These are phyloP conservation scores for Geotrichum bryndzae DNA, from an alignment of 1,139 yeast genomes.

Conservation along the genomic window DNA sequence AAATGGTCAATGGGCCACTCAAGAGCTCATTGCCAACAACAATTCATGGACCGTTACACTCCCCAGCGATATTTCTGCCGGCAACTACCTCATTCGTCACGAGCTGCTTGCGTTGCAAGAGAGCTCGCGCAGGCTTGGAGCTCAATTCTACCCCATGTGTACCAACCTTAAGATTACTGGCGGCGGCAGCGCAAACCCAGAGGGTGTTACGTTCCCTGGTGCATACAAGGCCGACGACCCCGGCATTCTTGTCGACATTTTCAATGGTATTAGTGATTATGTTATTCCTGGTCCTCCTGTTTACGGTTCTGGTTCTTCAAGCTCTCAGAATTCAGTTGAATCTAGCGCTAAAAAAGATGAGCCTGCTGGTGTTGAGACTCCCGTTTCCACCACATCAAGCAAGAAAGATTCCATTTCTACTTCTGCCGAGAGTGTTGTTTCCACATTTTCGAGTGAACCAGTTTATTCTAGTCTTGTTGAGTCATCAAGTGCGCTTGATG, in stretches of 20 bases:
- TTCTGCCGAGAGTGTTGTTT: too few relatives aligned
- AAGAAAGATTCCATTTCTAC: too few relatives aligned
- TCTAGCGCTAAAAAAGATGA: background rate
- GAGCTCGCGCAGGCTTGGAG: slow-evolving; percentile 1
- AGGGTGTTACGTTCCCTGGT: slow-evolving; percentile 18
- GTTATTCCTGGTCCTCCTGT: background rate
- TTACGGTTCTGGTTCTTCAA: background rate
- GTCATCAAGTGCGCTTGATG: background rate
- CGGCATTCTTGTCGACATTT: slow-evolving; percentile 15
- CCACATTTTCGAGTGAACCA: too few relatives aligned
- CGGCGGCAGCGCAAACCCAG: slow-evolving; percentile 13
- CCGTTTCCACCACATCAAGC: background rate
- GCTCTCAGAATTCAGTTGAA: background rate
- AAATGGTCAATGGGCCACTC: slow-evolving; percentile 11
- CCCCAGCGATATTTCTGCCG: slow-evolving; percentile 12
- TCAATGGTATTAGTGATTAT: background rate
- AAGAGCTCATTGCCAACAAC: slow-evolving; percentile 13
- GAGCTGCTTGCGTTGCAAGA: slow-evolving; percentile 15
- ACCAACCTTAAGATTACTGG: slow-evolving; percentile 16
- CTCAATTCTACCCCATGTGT: slow-evolving; percentile 16
- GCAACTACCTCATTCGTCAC: slow-evolving; percentile 16
- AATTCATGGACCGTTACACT: slow-evolving; percentile 18
- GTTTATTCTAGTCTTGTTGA: background rate
- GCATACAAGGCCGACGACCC: slow-evolving; percentile 18
- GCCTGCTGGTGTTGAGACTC: background rate